Evolutionary conservation across 2,329 filamentous ascomycete species (phyloP).

Genomic region (Rugonectria rugulosa): DNA sequence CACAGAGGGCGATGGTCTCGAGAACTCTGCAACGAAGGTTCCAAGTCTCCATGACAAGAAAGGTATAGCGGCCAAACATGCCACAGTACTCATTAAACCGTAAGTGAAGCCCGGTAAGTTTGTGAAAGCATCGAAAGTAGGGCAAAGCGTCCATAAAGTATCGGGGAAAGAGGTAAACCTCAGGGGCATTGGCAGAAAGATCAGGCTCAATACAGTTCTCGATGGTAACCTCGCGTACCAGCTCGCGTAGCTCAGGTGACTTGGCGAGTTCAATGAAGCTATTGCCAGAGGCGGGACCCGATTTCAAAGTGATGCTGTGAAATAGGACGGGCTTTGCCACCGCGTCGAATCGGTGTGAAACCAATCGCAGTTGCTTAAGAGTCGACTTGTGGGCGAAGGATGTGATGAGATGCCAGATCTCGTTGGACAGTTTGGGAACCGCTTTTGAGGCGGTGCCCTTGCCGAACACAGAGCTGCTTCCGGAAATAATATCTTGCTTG

Average conservation of each 20-base stretch:
- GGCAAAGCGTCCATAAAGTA: conserved; percentile 23
- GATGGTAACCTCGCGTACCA: conserved; percentile 23
- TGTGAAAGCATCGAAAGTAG: conserved; percentile 13
- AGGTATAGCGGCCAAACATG: rapidly evolving
- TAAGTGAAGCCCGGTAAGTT: conserved; percentile 10
- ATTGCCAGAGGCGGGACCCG: conserved; percentile 18
- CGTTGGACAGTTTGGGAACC: too few species aligned
- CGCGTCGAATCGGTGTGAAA: too few species aligned
- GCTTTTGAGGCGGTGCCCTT: too few species aligned
- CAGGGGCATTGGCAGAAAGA: neutral
- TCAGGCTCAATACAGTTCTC: conserved; percentile 23
- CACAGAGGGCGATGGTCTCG: conserved; percentile 26
- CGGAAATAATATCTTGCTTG: too few species aligned
- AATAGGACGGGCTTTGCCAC: too few species aligned
- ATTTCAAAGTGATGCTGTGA: too few species aligned
- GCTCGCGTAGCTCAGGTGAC: neutral
- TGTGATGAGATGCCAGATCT: too few species aligned
- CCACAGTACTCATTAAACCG: conserved; percentile 22
- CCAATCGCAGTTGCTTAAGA: too few species aligned
- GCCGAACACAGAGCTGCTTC: too few species aligned
- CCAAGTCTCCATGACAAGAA: conserved; percentile 9
- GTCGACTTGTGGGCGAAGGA: too few species aligned
- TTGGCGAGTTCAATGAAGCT: conserved; percentile 22
- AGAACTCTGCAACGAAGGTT: conserved; percentile 21
- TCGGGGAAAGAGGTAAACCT: neutral